Conservation (phyloP, 192 early-diverging fungal species). For the Paraglomus brasilianum region DNA sequence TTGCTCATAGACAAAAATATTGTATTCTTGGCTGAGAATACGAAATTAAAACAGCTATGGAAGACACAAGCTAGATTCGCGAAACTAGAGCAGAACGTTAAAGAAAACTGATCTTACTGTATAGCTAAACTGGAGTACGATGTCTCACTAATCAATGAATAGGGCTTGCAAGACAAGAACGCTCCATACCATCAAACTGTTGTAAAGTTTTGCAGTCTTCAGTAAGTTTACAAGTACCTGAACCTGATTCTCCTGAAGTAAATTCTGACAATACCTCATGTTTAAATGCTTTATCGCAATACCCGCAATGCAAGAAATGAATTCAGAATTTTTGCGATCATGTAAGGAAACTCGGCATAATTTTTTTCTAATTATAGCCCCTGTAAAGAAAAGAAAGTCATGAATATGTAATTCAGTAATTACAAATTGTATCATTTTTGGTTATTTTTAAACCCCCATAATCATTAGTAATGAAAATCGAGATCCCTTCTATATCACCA, state of each 20-base stretch:
- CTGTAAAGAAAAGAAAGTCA: slow-evolving; percentile 6
- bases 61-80: neutral
- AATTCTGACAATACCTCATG: too few relatives aligned
- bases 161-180: slow-evolving; percentile 9
- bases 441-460: slow-evolving; percentile 7
- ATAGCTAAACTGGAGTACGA: slow-evolving; percentile 23
- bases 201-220: slow-evolving; percentile 11
- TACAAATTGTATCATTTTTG: neutral
- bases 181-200: too few relatives aligned
- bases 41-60: slow-evolving; percentile 4
- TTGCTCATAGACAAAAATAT: slow-evolving; percentile 17
- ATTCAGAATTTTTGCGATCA: slow-evolving; percentile 8
- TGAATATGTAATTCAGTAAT: neutral
- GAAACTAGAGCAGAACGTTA: neutral
- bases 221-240: slow-evolving; percentile 16
- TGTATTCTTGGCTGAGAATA: slow-evolving; percentile 3
- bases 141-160: slow-evolving; percentile 26
- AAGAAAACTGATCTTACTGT: neutral
- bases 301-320: too few relatives aligned
- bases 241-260: slow-evolving; percentile 18
- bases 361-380: slow-evolving; percentile 11
- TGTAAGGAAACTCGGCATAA: neutral
- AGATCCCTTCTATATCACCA: too few relatives aligned
- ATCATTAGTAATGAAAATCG: slow-evolving; percentile 19
- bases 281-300: too few relatives aligned